These are phyloP conservation scores for Pyricularia pennisetigena DNA, from an alignment of 2,329 filamentous ascomycete genomes.

Conservation along the genomic window DNA sequence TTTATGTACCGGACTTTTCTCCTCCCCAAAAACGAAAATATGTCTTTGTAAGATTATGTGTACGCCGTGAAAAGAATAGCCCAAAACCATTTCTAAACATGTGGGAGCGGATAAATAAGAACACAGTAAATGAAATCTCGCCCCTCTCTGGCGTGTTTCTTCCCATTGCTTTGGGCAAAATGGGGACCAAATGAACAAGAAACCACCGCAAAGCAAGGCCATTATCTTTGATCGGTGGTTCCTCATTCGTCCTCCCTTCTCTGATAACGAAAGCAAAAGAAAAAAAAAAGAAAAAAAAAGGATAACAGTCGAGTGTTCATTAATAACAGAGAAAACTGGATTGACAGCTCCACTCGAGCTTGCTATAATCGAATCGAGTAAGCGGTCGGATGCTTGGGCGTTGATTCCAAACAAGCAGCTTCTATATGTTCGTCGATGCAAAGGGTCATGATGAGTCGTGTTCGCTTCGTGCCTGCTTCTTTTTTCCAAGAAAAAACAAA, in stretches of 20 bases:
- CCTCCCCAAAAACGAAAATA: background rate
- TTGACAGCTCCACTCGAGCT: background rate
- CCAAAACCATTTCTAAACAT: slow-evolving; percentile 13
- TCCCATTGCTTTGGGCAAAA: background rate
- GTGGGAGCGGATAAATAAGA: slow-evolving; percentile 9
- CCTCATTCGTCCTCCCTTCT: background rate
- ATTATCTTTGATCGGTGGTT: background rate
- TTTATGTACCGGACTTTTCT: slow-evolving; percentile 6
- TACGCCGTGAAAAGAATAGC: slow-evolving; percentile 19
- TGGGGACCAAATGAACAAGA: background rate
- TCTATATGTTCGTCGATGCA: background rate
- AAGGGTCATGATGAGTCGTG: slow-evolving; percentile 1
- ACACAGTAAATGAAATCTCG: background rate
- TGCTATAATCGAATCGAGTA: background rate
- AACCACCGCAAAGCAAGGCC: background rate
- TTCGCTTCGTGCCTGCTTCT: background rate
- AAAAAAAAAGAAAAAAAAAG: background rate
- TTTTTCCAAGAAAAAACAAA: background rate
- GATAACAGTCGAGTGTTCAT: background rate
- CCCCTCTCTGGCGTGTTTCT: background rate
- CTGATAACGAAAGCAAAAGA: background rate
- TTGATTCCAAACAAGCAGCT: background rate
- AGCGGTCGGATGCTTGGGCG: background rate
- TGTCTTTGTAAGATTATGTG: slow-evolving; percentile 19
- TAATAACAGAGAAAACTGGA: background rate